These are phyloP conservation scores for Phaeosphaeriaceae sp. DNA, from an alignment of 2,329 filamentous ascomycete genomes.

Conservation along the genomic window DNA sequence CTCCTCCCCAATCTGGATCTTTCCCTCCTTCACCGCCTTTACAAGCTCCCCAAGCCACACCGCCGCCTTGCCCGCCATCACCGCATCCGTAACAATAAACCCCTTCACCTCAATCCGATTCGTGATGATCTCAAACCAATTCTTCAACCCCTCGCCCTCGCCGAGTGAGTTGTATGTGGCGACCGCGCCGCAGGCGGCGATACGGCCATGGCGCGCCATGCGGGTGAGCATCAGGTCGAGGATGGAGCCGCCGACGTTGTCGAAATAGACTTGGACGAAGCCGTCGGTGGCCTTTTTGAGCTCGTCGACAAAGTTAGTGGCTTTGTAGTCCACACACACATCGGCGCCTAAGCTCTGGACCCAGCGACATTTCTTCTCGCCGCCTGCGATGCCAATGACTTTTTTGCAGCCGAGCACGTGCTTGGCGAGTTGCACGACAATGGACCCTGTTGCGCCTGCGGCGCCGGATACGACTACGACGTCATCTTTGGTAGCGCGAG, in stretches of 20 bases:
- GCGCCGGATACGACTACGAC: conserved; percentile 80
- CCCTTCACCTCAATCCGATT: conserved; percentile 52
- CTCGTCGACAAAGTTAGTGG: conserved; percentile 55
- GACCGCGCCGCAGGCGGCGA: conserved; percentile 56
- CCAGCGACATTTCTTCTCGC: conserved; percentile 61
- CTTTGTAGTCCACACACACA: conserved; percentile 64
- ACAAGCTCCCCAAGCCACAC: conserved; percentile 32
- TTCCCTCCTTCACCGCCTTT: conserved; percentile 52
- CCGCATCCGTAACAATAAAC: conserved; percentile 55
- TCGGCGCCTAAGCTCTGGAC: conserved; percentile 62
- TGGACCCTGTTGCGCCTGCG: conserved; percentile 77
- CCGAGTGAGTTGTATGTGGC: conserved; percentile 51
- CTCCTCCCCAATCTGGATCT: conserved; percentile 54
- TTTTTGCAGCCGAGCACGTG: conserved; percentile 56
- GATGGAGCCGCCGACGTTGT: conserved; percentile 60
- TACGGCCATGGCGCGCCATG: conserved; percentile 51
- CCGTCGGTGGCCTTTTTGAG: conserved; percentile 57
- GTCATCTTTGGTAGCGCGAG: conserved; percentile 70
- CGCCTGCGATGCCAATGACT: conserved; percentile 63
- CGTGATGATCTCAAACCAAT: conserved; percentile 53
- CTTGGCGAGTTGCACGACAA: conserved; percentile 68
- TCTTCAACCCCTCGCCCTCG: conserved; percentile 42
- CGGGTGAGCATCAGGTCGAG: conserved; percentile 56
- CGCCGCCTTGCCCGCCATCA: conserved; percentile 36
- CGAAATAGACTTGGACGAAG: conserved; percentile 62